Conservation (phyloP, 768 basidiomycete species). For the Calvatia gigantea region DNA sequence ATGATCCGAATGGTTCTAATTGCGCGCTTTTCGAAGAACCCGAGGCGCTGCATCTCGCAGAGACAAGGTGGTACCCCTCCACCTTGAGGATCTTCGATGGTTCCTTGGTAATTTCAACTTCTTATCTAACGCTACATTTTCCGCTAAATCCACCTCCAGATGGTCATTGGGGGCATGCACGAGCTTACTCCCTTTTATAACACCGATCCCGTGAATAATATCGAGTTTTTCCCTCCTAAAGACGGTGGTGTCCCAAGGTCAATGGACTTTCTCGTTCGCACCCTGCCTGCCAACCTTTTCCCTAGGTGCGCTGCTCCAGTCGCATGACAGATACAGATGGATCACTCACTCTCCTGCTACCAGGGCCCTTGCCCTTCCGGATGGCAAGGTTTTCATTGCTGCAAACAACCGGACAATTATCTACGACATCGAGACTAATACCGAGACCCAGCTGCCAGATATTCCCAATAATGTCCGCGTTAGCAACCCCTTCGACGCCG, state of each 20-base stretch:
- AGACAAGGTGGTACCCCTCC: conserved; percentile 39
- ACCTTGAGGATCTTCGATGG: conserved; percentile 31
- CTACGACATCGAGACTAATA: too few species aligned
- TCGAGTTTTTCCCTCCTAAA: conserved; percentile 39
- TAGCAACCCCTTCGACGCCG: conserved; percentile 35
- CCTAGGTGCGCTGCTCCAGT: too few species aligned
- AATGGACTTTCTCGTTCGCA: conserved; percentile 24
- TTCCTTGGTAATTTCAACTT: conserved; percentile 28
- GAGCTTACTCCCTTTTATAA: conserved; percentile 54
- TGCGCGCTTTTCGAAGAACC: conserved; percentile 36
- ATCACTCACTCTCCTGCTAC: not conserved
- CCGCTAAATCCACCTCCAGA: conserved; percentile 9
- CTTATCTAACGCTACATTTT: not conserved
- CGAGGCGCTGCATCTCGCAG: conserved; percentile 27
- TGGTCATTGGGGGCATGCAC: conserved; percentile 26
- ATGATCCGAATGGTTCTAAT: conserved; percentile 22
- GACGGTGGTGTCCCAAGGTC: conserved; percentile 30
- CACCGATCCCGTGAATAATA: conserved; percentile 47
- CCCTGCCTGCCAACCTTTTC: conserved; percentile 25
- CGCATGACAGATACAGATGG: too few species aligned
- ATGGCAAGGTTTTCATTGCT: conserved; percentile 39
- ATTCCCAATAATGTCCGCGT: conserved; percentile 42
- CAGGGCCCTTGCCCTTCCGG: conserved; percentile 33
- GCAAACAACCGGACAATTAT: conserved; percentile 38
- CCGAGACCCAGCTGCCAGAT: conserved; percentile 39